phyloP scores from a whole-genome alignment of 2,329 filamentous ascomycete genomes.

The Diaporthe australafricana region DNA sequence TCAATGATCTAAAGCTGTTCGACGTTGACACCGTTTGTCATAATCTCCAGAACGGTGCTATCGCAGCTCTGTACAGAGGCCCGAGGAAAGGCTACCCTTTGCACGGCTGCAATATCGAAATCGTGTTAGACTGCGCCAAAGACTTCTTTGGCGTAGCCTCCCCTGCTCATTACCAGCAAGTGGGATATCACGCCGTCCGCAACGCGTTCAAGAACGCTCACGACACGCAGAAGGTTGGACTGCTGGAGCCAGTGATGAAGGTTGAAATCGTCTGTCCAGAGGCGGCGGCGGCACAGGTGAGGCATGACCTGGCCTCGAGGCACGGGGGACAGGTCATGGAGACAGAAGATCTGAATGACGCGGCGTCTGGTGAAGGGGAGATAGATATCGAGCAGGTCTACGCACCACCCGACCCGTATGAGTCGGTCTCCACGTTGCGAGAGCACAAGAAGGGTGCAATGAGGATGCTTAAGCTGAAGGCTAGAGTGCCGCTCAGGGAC shows the following conservation, averaged over 20 bases:
- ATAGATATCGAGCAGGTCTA: conserved; percentile 85
- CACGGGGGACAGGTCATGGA: conserved; percentile 82
- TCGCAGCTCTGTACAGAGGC: conserved; percentile 86
- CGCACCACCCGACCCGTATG: conserved; percentile 86
- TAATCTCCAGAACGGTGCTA: conserved; percentile 80
- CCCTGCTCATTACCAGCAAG: conserved; percentile 75
- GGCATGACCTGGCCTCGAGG: conserved; percentile 82
- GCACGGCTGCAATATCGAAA: conserved; percentile 77
- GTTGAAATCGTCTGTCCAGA: conserved; percentile 90
- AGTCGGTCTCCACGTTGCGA: conserved; percentile 67
- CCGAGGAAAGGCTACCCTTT: conserved; percentile 84
- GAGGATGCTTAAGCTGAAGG: conserved; percentile 75
- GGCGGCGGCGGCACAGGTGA: conserved; percentile 80
- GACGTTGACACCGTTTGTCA: conserved; percentile 64
- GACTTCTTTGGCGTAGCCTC: conserved; percentile 76
- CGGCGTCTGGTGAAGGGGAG: conserved; percentile 42
- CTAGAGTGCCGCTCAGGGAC: conserved; percentile 91
- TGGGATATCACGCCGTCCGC: conserved; percentile 72
- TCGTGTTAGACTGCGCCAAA: conserved; percentile 73
- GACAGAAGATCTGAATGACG: conserved; percentile 65
- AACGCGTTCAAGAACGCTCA: conserved; percentile 74
- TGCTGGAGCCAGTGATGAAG: conserved; percentile 96
- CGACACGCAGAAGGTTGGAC: conserved; percentile 64
- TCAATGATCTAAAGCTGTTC: conserved; percentile 58
- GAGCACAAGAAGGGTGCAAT: conserved; percentile 59